Evolutionary conservation across 805 yeast genomes (phyloP), one percentile per base, ranked within the genome.

Genomic region (Candida caryicola): DNA sequence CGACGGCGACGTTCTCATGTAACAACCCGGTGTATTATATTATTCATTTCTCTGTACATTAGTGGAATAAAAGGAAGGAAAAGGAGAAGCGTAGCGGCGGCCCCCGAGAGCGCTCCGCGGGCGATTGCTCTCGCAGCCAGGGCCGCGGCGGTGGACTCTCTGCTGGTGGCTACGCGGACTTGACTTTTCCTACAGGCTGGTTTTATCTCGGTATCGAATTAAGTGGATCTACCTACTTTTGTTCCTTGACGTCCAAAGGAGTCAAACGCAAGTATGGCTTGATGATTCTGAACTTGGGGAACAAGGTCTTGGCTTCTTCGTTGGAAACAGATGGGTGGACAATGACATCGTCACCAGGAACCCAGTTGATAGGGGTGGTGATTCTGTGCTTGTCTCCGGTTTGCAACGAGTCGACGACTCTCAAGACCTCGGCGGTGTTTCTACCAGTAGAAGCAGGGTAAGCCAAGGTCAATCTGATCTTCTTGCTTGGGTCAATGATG

Each of bases 381-480:
- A 89, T 77, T 57, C 91, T 86, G 66, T 78, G 71, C 59, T 77
- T 74, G 66, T 90, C 96, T 53, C 88, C 86, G 47, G 80, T 71
- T 73, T 88, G 96, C 62, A 89, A 72, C 38, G 95, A 85, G 62
- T 87, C 96, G 48, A 89, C 69, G 40, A 85, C 95, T 71, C 97
- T 84, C 64, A 90, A 74, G 26, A 89, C 91, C 74, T 89, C 97
- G 41, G 85, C 77, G 45, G 95, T 77, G 81, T 90, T 89, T 76
- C 97, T 85, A 62, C 97, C 97, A 45, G 86, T 81, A 32, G 95
- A 83, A 43, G 96, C 93, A 41, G 97, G 97, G 74, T 89, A 89
- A 16, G 91, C 77, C 72, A 90, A 66, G 50, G 83, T 81, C 59
- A 88, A 74, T 71, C 96, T 82, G 59, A 90, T 81, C 69, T 84